Evolutionary conservation across 163 green algal species (phyloP), one percentile per base, ranked within the genome.

Genomic region (Chloromonas sp.): DNA sequence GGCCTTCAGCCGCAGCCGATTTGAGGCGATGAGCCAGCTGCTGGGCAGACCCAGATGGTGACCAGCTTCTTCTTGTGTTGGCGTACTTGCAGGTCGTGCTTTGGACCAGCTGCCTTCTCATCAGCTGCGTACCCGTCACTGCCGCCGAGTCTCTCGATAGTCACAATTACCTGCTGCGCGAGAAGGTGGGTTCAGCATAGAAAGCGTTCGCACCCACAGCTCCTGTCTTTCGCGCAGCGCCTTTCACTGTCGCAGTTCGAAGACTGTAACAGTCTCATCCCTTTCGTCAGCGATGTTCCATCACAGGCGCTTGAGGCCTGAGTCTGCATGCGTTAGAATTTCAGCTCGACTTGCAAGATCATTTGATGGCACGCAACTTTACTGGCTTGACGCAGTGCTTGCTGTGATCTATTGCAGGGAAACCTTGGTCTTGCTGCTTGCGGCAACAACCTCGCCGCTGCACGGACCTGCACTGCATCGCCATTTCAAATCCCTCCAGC

Each of bases 91-190:
- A 82, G 79, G 79, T 82, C 60, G 36, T 82, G 3, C 60, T 82
- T 2, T 82, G 79, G 79, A 71, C 59, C 79, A 70, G 8, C 60
- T 82, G 79, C 79, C 79, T 82, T 3, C 79, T 82, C 11, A 11
- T 82, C 2, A 60, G 11, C 1, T 82, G 58, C 59, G 79, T 61
- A 58, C 36, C 59, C 2, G 79, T 71, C 36, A 61, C 59, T 71
- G 59, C 79, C 5, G 8, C 14, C 36, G 79, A 82, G 79, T 14
- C 11, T 60, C 59, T 57, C 1, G 14, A 14, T 60, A 60, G 59
- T 3, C 58, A 61, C 59, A 70, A 61, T 60, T 82, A 82, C 79
- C 15, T 82, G 60, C 60, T 70, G 59, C 79, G 79, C 60, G 79
- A 82, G 79, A 82, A 82, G 79, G 79, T 82, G 79, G 11, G 79